phyloP scores from a whole-genome alignment of 2,329 filamentous ascomycete species.

The Aphanoascus verrucosus region DNA sequence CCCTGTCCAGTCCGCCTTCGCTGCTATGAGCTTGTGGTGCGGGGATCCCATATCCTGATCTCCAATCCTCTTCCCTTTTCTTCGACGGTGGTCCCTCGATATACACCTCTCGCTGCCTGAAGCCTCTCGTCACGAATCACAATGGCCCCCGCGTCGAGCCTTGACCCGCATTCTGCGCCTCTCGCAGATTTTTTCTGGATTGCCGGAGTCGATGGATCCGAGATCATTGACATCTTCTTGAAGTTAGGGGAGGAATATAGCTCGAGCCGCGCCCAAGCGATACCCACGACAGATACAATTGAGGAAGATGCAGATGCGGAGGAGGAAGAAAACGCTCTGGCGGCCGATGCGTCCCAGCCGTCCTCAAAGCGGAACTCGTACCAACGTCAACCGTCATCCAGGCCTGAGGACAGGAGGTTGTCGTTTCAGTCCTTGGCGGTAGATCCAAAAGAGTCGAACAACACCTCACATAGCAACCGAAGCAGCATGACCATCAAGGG shows the following conservation, averaged over 20 bases:
- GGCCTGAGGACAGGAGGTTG: slow-evolving; percentile 4
- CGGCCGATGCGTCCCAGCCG: slow-evolving; percentile 32
- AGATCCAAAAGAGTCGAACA: slow-evolving; percentile 20
- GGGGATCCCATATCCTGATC: slow-evolving; percentile 9
- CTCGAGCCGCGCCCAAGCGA: slow-evolving; percentile 22
- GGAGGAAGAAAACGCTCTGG: slow-evolving; percentile 32
- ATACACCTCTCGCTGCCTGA: not conserved
- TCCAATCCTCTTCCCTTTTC: slow-evolving; percentile 4
- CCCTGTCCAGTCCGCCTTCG: not conserved
- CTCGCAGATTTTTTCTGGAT: slow-evolving; percentile 61
- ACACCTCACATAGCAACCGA: slow-evolving; percentile 48
- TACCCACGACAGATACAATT: slow-evolving; percentile 46
- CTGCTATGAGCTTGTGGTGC: slow-evolving; percentile 14
- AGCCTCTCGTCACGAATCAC: slow-evolving; percentile 6
- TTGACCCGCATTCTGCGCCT: slow-evolving; percentile 41
- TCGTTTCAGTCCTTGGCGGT: slow-evolving; percentile 7
- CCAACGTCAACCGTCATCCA: slow-evolving; percentile 17
- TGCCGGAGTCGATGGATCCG: slow-evolving; percentile 38
- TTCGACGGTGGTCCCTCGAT: no score
- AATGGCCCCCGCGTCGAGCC: slow-evolving; percentile 27
- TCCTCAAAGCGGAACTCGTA: slow-evolving; percentile 34
- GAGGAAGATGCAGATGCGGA: slow-evolving; percentile 50
- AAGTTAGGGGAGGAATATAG: slow-evolving; percentile 36
- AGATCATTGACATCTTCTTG: slow-evolving; percentile 36
- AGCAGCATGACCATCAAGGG: slow-evolving; percentile 53